A percentile compares a stretch with the other conserved stretches of the same genome.
These are phyloP conservation scores for Schizothecium vesticola DNA, from an alignment of 495 filamentous ascomycete genomes.

Conservation along the genomic window DNA sequence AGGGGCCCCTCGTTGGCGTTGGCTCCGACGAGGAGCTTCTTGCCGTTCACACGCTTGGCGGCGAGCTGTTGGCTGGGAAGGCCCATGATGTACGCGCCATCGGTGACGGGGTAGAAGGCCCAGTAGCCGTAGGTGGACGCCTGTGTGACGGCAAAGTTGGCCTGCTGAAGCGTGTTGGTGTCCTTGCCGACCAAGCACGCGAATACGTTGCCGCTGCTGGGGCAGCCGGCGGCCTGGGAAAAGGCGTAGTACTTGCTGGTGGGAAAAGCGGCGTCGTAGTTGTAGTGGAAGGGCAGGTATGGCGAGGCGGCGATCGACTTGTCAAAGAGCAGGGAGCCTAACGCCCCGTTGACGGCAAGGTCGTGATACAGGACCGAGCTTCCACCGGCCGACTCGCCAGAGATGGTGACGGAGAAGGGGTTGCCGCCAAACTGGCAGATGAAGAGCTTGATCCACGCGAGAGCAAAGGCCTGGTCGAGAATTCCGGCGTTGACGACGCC, in stretches of 20 bases:
- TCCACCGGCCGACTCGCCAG: constrained; percentile 64
- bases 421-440: constrained; percentile 67
- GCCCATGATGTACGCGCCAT: constrained; percentile 50
- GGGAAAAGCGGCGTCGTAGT: constrained; percentile 43
- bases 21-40: constrained; percentile 46
- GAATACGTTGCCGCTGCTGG: constrained; percentile 40
- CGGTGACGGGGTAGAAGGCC: constrained; percentile 59
- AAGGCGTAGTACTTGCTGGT: constrained; percentile 50
- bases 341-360: constrained; percentile 19
- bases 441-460: constrained; percentile 67
- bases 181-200: constrained; percentile 48
- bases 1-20: constrained; percentile 49
- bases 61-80: constrained; percentile 48
- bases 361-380: constrained; percentile 28
- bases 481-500: constrained; percentile 29
- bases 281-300: constrained; percentile 26
- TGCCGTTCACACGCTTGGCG: constrained; percentile 47
- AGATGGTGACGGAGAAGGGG: constrained; percentile 54
- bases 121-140: constrained; percentile 32
- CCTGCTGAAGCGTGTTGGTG: constrained; percentile 48
- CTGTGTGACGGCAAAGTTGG: constrained; percentile 44
- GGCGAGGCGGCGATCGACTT: constrained; percentile 27
- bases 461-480: constrained; percentile 59
- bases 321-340: constrained; percentile 24
- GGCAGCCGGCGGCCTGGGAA: constrained; percentile 47